Evolutionary conservation across 2,329 filamentous ascomycete species (phyloP).

Genomic region (Trichothecium sympodiale): DNA sequence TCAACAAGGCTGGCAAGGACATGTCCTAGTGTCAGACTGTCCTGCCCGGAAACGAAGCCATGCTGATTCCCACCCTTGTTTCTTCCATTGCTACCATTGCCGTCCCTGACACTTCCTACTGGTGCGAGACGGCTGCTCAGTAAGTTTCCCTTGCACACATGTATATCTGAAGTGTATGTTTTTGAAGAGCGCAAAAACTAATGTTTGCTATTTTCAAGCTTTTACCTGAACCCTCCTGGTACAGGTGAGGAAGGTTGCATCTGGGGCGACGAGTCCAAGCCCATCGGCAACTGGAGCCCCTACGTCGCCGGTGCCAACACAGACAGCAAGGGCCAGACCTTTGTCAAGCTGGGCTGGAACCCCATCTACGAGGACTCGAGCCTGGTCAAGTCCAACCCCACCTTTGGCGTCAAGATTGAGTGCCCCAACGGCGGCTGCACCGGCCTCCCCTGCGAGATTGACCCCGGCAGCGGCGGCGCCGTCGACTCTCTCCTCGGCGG

Average conservation of each 20-base stretch:
- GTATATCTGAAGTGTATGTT: too few relatives aligned
- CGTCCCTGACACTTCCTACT: constrained; percentile 60
- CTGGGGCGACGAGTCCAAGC: constrained; percentile 54
- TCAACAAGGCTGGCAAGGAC: constrained; percentile 51
- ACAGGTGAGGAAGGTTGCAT: constrained; percentile 52
- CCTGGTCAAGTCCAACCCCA: constrained; percentile 46
- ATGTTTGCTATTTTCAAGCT: too few relatives aligned
- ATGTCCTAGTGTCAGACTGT: constrained; percentile 73
- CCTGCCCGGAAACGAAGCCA: constrained; percentile 67
- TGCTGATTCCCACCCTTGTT: constrained; percentile 71
- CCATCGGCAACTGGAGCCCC: constrained; percentile 65
- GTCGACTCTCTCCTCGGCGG: constrained; percentile 44
- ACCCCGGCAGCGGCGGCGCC: constrained; percentile 45
- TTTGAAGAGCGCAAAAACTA: too few relatives aligned
- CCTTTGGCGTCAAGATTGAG: constrained; percentile 58
- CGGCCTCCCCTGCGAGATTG: constrained; percentile 64
- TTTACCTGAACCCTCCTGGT: constrained; percentile 70
- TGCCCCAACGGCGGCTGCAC: constrained; percentile 57
- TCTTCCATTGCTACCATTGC: constrained; percentile 46
- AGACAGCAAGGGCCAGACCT: constrained; percentile 52
- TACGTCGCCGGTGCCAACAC: constrained; percentile 70
- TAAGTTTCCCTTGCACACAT: too few relatives aligned
- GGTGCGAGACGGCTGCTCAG: constrained; percentile 64
- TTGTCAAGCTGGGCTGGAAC: constrained; percentile 67
- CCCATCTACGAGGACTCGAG: constrained; percentile 57